phyloP scores from a whole-genome alignment of 208 protist species.

The Acanthamoeba pearcei region DNA sequence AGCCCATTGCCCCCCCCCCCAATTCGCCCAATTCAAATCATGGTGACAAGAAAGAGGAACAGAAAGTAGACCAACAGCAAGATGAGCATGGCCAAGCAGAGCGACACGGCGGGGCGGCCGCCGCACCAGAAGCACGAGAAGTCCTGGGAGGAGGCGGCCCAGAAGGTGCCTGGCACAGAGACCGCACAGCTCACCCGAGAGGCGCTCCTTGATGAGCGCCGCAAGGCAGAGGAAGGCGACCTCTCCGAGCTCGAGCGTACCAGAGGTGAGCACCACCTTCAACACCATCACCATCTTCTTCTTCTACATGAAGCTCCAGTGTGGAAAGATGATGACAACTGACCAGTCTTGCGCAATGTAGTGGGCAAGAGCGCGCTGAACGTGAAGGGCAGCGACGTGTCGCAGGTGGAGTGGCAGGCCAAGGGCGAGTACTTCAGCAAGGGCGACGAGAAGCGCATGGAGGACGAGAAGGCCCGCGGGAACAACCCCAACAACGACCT shows the following conservation, averaged over 20 bases:
- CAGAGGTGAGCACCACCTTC: too few species aligned
- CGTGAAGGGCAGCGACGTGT: conserved; percentile 25
- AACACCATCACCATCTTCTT: background rate
- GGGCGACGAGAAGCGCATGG: background rate
- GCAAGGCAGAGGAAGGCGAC: background rate
- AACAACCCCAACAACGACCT: conserved; percentile 49
- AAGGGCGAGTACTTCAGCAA: conserved; percentile 19
- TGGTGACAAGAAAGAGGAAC: background rate
- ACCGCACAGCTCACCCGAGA: background rate
- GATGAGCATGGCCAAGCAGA: background rate
- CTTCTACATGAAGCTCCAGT: background rate
- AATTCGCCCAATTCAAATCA: too few species aligned
- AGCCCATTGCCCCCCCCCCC: too few species aligned
- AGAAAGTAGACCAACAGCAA: background rate
- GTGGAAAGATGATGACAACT: background rate
- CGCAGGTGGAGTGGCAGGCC: background rate
- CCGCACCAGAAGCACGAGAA: background rate
- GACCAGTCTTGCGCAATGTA: background rate
- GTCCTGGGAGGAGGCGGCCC: background rate
- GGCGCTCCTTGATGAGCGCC: background rate
- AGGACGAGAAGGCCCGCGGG: background rate
- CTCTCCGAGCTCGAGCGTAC: too few species aligned
- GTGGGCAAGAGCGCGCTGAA: background rate
- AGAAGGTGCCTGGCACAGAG: background rate
- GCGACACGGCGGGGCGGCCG: background rate